These are phyloP conservation scores for Cubamyces lactineus DNA, from an alignment of 768 basidiomycete genomes.

Conservation along the genomic window DNA sequence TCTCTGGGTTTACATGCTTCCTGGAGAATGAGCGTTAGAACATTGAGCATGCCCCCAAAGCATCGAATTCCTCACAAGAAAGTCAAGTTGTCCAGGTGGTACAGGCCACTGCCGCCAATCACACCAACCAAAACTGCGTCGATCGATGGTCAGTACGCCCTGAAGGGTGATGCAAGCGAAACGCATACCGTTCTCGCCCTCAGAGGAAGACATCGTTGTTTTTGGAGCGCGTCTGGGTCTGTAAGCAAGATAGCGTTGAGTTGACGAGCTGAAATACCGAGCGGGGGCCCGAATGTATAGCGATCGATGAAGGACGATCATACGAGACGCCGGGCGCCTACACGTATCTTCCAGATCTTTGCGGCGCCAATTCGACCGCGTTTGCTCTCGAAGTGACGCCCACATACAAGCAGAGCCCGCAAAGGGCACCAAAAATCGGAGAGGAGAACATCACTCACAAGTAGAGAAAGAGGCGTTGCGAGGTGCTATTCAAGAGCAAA, in stretches of 20 bases:
- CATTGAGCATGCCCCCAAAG: background rate
- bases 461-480: too few species aligned
- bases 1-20: conserved; percentile 76
- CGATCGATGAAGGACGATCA: conserved; percentile 10
- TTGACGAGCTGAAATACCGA: background rate
- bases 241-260: conserved; percentile 1
- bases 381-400: too few species aligned
- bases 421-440: too few species aligned
- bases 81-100: conserved; percentile 90
- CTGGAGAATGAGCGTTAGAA: conserved; percentile 42
- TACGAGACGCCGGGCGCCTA: conserved; percentile 12
- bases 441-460: too few species aligned
- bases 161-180: background rate
- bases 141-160: background rate
- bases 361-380: background rate
- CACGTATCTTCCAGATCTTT: conserved; percentile 1
- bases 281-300: background rate
- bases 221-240: background rate
- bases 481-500: too few species aligned
- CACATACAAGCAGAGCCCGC: too few species aligned
- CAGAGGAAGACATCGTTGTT: background rate
- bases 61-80: conserved; percentile 64
- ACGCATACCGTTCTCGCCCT: background rate
- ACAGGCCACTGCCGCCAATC: conserved; percentile 91
- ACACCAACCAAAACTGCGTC: conserved; percentile 77